These are phyloP conservation scores for Solanum etuberosum DNA, from an alignment of 257 asterid species.

Conservation along the genomic window DNA sequence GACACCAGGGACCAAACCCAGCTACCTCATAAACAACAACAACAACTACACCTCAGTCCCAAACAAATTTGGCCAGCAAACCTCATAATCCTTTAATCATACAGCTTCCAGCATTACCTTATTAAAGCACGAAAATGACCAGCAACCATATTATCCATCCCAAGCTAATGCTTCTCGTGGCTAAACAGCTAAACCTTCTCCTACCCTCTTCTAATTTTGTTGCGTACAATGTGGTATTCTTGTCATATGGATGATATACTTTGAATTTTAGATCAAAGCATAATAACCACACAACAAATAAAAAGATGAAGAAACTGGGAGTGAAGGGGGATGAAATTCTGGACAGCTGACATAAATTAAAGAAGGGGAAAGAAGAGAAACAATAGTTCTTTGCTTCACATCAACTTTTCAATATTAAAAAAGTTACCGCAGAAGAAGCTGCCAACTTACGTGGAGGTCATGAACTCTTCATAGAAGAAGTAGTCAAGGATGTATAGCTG, in stretches of 20 bases:
- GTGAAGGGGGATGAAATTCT: background rate
- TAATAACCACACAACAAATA: background rate
- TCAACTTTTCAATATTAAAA: background rate
- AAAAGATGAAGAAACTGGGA: background rate
- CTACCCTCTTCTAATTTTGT: background rate
- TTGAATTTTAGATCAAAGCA: background rate
- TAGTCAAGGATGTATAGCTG: constrained; percentile 90
- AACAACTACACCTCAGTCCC: background rate
- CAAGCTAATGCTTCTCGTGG: background rate
- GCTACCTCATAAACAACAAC: background rate
- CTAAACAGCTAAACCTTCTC: background rate
- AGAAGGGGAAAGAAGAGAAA: background rate
- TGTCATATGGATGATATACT: background rate
- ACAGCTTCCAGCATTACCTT: background rate
- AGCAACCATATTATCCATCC: background rate
- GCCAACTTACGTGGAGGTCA: constrained; percentile 94
- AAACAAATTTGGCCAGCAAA: background rate
- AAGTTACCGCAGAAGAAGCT: background rate
- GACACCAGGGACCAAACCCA: background rate
- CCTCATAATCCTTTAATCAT: background rate
- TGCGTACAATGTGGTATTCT: background rate
- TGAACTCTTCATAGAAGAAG: constrained; percentile 85
- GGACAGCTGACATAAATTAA: background rate
- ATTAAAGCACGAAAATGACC: background rate
- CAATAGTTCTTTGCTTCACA: background rate